Conservation (phyloP, 1,284 basidiomycete species). For the Cerioporus squamosus region DNA sequence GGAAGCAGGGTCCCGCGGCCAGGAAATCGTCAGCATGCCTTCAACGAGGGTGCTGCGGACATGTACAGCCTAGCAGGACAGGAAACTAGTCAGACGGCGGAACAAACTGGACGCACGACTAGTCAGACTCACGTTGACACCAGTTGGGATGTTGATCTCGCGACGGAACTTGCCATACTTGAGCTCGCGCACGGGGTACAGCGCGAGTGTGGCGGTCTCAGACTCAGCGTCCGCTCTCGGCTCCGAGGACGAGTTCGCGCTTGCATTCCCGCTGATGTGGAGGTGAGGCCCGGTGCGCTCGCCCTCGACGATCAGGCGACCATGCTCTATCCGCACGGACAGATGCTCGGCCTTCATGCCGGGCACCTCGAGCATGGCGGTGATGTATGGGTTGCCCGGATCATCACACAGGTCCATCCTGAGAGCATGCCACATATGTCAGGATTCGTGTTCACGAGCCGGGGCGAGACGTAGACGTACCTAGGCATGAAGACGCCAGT, state of each 20-base stretch:
- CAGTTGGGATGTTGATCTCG: slow-evolving; percentile 46
- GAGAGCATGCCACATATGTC: neutral
- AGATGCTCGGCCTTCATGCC: slow-evolving; percentile 56
- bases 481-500: slow-evolving; percentile 13
- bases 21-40: slow-evolving; percentile 32
- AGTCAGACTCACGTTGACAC: slow-evolving; percentile 47
- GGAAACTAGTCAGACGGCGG: slow-evolving; percentile 4
- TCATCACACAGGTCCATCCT: slow-evolving; percentile 62
- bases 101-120: neutral
- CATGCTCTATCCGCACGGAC: slow-evolving; percentile 46
- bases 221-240: slow-evolving; percentile 8
- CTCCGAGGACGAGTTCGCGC: slow-evolving; percentile 2
- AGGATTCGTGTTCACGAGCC: neutral
- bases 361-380: slow-evolving; percentile 59
- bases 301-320: slow-evolving; percentile 49
- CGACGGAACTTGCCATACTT: slow-evolving; percentile 57
- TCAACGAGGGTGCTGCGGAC: slow-evolving; percentile 27
- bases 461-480: neutral
- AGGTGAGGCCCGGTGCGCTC: slow-evolving; percentile 38
- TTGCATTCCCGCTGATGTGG: neutral
- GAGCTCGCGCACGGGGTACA: slow-evolving; percentile 47
- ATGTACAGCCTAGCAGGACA: slow-evolving; percentile 19
- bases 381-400: slow-evolving; percentile 42
- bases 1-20: slow-evolving; percentile 26
- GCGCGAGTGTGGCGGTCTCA: slow-evolving; percentile 2